These are phyloP conservation scores for Helianthus tuberosus DNA, from an alignment of 129 eudicot species.

Conservation along the genomic window DNA sequence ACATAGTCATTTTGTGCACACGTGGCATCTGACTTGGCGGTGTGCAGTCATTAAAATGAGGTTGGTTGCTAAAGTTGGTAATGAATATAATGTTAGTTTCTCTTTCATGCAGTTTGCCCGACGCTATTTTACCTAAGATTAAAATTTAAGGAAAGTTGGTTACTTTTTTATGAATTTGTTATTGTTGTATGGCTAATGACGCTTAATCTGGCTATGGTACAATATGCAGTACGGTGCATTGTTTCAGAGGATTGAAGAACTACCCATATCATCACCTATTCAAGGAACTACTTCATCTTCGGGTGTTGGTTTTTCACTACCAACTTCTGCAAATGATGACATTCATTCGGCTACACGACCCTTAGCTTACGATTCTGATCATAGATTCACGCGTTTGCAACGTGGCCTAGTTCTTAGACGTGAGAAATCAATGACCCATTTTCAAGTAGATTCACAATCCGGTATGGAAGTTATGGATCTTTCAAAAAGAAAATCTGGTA, in stretches of 20 bases:
- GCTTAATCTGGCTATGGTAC: constrained; percentile 1
- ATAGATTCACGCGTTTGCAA: constrained; percentile 44
- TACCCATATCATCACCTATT: constrained; percentile 35
- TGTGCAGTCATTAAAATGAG: too few species aligned
- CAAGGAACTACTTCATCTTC: constrained; percentile 35
- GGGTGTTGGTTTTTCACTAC: constrained; percentile 27
- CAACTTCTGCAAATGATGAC: constrained; percentile 26
- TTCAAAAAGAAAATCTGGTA: constrained; percentile 36
- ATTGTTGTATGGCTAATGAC: too few species aligned
- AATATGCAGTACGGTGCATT: constrained; percentile 43
- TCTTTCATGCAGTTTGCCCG: too few species aligned
- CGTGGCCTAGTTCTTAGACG: constrained; percentile 51
- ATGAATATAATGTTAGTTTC: too few species aligned
- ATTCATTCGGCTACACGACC: constrained; percentile 33
- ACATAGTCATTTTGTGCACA: too few species aligned
- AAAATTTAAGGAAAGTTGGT: too few species aligned
- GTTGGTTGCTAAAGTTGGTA: too few species aligned
- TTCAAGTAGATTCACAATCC: constrained; percentile 48
- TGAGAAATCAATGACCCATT: constrained; percentile 42
- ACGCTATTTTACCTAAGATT: too few species aligned
- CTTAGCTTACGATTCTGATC: constrained; percentile 40
- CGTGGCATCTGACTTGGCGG: too few species aligned
- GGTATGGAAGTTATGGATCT: constrained; percentile 36
- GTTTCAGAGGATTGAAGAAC: constrained; percentile 46
- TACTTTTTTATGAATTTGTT: too few species aligned